phyloP scores from a whole-genome alignment of 371 early-diverging fungal genomes.

The Zychaea mexicana region DNA sequence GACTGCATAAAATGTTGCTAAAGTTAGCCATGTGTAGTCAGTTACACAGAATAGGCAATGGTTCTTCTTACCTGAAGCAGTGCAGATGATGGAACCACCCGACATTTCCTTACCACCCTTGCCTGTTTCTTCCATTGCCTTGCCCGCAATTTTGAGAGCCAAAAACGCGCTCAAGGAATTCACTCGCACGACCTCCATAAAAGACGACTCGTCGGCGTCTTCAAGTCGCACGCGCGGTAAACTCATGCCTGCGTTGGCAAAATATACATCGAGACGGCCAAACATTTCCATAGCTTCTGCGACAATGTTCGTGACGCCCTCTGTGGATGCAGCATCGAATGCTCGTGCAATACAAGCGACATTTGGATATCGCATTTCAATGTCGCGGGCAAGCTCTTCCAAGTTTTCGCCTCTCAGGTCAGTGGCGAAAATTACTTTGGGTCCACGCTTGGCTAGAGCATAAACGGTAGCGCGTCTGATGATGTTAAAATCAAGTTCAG shows the following conservation, averaged over 20 bases:
- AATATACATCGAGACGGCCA: slow-evolving; percentile 59
- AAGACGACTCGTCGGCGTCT: slow-evolving; percentile 22
- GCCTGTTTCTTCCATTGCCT: slow-evolving; percentile 37
- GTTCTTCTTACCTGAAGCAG: slow-evolving; percentile 46
- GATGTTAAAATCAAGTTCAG: not conserved
- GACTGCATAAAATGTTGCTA: slow-evolving; percentile 23
- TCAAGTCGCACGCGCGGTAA: slow-evolving; percentile 14
- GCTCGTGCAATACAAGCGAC: slow-evolving; percentile 41
- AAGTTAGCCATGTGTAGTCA: too few relatives aligned
- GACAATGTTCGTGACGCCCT: slow-evolving; percentile 33
- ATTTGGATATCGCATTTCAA: slow-evolving; percentile 30
- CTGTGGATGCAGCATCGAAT: slow-evolving; percentile 48
- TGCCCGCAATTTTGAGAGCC: slow-evolving; percentile 34
- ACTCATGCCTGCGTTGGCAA: slow-evolving; percentile 40
- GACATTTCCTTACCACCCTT: slow-evolving; percentile 36
- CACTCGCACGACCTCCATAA: slow-evolving; percentile 32
- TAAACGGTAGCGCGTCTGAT: slow-evolving; percentile 41
- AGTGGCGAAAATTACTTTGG: slow-evolving; percentile 50
- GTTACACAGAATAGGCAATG: too few relatives aligned
- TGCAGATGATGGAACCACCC: slow-evolving; percentile 44
- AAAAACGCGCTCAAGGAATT: slow-evolving; percentile 39
- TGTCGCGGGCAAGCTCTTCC: slow-evolving; percentile 38
- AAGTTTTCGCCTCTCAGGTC: slow-evolving; percentile 37
- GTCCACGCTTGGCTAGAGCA: slow-evolving; percentile 44
- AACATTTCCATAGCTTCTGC: slow-evolving; percentile 39